phyloP scores from a whole-genome alignment of 345 rosid genomes.

The Eucalyptus curtisii region DNA sequence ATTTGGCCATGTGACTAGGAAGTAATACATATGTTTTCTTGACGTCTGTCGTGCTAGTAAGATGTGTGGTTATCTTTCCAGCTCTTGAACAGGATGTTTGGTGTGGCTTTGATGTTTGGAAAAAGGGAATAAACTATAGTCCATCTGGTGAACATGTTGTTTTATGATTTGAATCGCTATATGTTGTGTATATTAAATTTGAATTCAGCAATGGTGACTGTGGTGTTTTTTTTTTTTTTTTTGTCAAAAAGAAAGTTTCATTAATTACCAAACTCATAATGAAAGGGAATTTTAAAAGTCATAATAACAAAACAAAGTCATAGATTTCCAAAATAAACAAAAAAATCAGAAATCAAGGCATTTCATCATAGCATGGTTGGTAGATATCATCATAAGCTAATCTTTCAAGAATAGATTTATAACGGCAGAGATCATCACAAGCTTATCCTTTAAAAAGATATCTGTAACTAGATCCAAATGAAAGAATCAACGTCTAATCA shows the following conservation, averaged over 20 bases:
- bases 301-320: too few species aligned
- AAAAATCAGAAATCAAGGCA: too few species aligned
- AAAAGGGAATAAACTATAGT: background rate
- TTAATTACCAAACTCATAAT: too few species aligned
- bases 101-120: background rate
- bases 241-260: too few species aligned
- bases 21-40: background rate
- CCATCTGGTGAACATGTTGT: background rate
- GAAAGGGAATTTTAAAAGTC: too few species aligned
- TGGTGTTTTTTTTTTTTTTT: background rate
- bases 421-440: too few species aligned
- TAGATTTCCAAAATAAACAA: too few species aligned
- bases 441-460: too few species aligned
- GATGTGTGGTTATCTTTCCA: background rate
- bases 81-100: background rate
- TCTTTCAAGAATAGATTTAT: too few species aligned
- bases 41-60: background rate
- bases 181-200: background rate
- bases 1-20: background rate
- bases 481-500: fast-evolving
- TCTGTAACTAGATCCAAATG: fast-evolving
- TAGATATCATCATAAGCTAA: too few species aligned
- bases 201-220: background rate
- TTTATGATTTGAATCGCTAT: background rate
- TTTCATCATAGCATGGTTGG: fast-evolving